Evolutionary conservation across 1,284 basidiomycete species (phyloP).

Genomic region (Cronartium quercuum): DNA sequence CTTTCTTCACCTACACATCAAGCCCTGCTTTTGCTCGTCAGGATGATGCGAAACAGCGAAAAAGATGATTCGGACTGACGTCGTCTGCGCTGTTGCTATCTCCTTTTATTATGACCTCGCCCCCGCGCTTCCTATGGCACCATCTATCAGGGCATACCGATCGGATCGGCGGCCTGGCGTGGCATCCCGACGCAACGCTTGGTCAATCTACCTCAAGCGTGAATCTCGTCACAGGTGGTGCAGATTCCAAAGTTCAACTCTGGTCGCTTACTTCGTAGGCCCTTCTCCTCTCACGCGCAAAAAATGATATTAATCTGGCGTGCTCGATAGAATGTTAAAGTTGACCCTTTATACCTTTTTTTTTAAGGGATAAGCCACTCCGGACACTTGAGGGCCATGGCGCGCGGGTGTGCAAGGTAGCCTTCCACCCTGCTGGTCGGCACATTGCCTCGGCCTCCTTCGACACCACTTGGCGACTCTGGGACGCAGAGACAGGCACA

Average conservation of each 20-base stretch:
- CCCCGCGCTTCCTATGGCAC: not conserved
- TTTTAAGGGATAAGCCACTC: slow-evolving; percentile 65
- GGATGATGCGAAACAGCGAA: too few species aligned
- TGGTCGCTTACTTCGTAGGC: slow-evolving; percentile 79
- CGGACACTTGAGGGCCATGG: slow-evolving; percentile 79
- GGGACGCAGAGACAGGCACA: slow-evolving; percentile 76
- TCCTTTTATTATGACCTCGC: not conserved
- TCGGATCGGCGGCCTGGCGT: slow-evolving; percentile 87
- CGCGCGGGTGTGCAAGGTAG: slow-evolving; percentile 82
- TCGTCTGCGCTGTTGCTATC: slow-evolving; percentile 22
- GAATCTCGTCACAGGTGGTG: slow-evolving; percentile 86
- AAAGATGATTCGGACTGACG: slow-evolving; percentile 24
- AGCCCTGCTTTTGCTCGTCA: too few species aligned
- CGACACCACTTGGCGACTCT: slow-evolving; percentile 96
- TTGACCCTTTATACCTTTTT: not conserved
- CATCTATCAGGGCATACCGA: slow-evolving; percentile 67
- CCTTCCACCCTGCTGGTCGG: slow-evolving; percentile 88
- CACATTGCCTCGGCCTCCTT: slow-evolving; percentile 93
- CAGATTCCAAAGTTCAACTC: slow-evolving; percentile 73
- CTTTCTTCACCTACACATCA: too few species aligned
- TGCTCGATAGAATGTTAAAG: slow-evolving; percentile 16
- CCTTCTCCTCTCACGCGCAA: not conserved
- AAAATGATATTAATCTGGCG: not conserved
- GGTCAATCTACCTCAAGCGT: slow-evolving; percentile 62
- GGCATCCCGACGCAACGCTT: slow-evolving; percentile 93